Evolutionary conservation across 805 yeast species (phyloP).

Genomic region (Clavispora fructus): DNA sequence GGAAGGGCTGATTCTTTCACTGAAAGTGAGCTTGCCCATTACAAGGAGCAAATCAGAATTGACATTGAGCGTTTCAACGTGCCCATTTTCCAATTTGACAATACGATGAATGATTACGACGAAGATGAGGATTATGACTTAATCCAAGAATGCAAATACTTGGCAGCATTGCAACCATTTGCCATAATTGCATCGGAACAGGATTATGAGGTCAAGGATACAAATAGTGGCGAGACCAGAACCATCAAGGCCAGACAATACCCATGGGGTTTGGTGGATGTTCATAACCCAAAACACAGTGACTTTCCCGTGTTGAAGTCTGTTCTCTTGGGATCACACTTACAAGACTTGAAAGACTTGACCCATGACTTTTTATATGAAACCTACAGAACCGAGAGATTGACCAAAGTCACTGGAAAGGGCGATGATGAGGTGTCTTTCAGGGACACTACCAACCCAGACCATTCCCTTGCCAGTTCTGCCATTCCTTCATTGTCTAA

Average conservation of each 20-base stretch:
- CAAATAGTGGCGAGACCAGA: constrained; percentile 37
- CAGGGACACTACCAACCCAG: constrained; percentile 21
- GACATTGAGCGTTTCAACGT: constrained; percentile 67
- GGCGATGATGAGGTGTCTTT: constrained; percentile 16
- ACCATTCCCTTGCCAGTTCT: constrained; percentile 9
- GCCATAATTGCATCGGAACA: constrained; percentile 65
- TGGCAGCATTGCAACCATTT: constrained; percentile 68
- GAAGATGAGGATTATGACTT: constrained; percentile 74
- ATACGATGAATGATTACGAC: constrained; percentile 44
- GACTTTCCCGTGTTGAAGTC: constrained; percentile 58
- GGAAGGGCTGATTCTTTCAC: constrained; percentile 79
- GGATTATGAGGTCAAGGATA: constrained; percentile 39
- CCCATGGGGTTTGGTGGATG: constrained; percentile 71
- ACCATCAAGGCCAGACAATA: constrained; percentile 57
- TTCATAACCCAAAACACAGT: constrained; percentile 45
- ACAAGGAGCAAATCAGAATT: constrained; percentile 53
- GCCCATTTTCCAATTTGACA: constrained; percentile 72
- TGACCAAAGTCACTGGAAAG: constrained; percentile 53
- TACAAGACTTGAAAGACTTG: constrained; percentile 74
- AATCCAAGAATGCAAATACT: constrained; percentile 59
- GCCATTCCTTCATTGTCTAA: constrained; percentile 56
- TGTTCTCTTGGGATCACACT: constrained; percentile 76
- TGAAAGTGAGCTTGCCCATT: constrained; percentile 52
- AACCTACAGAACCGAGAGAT: constrained; percentile 71
- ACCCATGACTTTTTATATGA: constrained; percentile 76